Base-by-base conservation (phyloP, 1,284 basidiomycete species). In the Neotropicomus parvogracilis region DNA sequence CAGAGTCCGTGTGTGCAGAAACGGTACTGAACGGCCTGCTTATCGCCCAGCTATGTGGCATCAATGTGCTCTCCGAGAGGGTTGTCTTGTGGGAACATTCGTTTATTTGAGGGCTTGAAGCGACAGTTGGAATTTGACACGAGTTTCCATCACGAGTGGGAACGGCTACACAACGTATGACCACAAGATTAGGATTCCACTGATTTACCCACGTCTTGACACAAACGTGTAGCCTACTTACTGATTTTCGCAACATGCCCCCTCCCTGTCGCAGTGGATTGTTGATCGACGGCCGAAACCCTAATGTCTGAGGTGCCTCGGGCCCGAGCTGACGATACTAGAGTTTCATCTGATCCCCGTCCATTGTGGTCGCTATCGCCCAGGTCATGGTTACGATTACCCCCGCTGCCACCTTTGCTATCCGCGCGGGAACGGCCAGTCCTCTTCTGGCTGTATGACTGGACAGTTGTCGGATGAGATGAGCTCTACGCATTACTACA, bases 381-480 rank as follows among this genome's bases (percentile, higher is more conserved):
- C 34, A 61, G 65, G 51, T 71, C 74, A 33, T 68, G 68, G 29
- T 69, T 63, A 33, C 73, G 70, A 43, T 71, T 69, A 35, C 74
- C 65, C 6, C 72, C 68, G 16, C 64, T 55, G 16, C 70, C 70
- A 27, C 65, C 65, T 49, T 77, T 77, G 53, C 73, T 77, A 50
- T 81, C 79, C 27, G 70, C 63, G 44, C 77, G 75, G 34, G 74
- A 66, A 44, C 80, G 77, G 16, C 75, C 68, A 1, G 83, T 79
- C 50, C 82, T 76, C 63, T 80, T 84, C 69, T 87, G 83, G 21
- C 81, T 81, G 60, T 83, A 85, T 12, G 81, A 77, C 83, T 84
- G 51, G 29, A 59, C 54, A 53, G 21, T 56, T 37, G 24, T 20
- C 8, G 20, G 27, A 26, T 19, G 46, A 19, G 53, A 41, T 57